A percentile compares a stretch with the other conserved stretches of the same genome.
Evolutionary conservation across 2,329 filamentous ascomycete species (phyloP).

Genomic region (Boeremia exigua): DNA sequence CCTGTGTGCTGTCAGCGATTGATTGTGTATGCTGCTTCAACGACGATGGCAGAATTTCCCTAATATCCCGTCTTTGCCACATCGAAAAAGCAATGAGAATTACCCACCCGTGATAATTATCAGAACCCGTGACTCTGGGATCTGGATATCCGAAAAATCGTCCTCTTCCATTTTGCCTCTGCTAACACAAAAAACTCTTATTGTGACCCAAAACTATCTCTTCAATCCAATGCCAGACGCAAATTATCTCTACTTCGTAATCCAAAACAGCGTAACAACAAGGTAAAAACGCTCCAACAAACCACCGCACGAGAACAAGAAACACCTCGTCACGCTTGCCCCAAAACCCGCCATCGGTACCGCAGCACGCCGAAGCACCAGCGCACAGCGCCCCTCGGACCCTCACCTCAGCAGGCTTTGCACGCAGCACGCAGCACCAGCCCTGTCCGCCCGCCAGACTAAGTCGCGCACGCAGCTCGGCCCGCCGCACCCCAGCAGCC

Average conservation of each 20-base stretch:
- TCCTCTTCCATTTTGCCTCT: constrained; percentile 12
- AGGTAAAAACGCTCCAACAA: constrained; percentile 11
- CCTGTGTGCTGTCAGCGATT: constrained; percentile 41
- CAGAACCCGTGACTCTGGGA: constrained; percentile 79
- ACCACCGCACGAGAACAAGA: neutral
- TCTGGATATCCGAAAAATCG: constrained; percentile 36
- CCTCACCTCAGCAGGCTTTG: neutral
- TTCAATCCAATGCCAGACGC: neutral
- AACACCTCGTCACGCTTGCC: neutral
- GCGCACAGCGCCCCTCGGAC: neutral
- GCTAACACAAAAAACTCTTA: neutral
- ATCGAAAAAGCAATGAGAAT: neutral
- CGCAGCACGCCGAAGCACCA: constrained; percentile 1
- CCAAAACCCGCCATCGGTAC: constrained; percentile 11
- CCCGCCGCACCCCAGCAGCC: neutral
- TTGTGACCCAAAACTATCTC: constrained; percentile 12
- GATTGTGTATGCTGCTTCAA: neutral
- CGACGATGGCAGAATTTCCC: neutral
- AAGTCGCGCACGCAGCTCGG: neutral
- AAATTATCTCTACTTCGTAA: neutral
- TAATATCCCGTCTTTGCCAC: neutral
- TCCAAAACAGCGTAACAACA: constrained; percentile 6
- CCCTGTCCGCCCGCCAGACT: neutral
- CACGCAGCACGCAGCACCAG: neutral
- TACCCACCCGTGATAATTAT: constrained; percentile 82